Evolutionary conservation across 140 eudicot genomes (phyloP).

Genomic region (Bidens hawaiensis): DNA sequence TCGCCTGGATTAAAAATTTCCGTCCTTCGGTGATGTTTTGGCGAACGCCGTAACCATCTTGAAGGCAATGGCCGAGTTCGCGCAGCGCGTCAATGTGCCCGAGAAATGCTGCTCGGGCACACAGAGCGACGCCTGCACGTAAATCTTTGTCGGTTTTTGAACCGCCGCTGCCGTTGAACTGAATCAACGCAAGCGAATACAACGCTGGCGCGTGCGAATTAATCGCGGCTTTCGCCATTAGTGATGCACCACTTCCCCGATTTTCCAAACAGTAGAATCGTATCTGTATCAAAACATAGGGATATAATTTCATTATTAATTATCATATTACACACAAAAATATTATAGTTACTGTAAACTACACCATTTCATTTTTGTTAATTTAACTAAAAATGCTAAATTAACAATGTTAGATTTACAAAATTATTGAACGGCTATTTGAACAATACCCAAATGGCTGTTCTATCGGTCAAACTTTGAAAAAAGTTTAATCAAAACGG

Average conservation of each 20-base stretch:
- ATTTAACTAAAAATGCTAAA: too few relatives aligned
- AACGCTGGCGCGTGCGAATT: conserved; percentile 76
- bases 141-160: conserved; percentile 68
- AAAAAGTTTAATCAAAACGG: too few relatives aligned
- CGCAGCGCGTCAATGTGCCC: conserved; percentile 92
- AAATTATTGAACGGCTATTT: too few relatives aligned
- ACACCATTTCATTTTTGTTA: too few relatives aligned
- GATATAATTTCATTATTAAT: background rate
- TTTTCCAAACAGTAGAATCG: conserved; percentile 74
- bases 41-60: conserved; percentile 90
- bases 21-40: conserved; percentile 66
- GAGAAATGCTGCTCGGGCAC: conserved; percentile 81
- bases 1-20: conserved; percentile 78
- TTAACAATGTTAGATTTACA: too few relatives aligned
- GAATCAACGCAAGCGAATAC: conserved; percentile 70
- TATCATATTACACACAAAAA: too few relatives aligned
- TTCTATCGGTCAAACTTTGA: too few relatives aligned
- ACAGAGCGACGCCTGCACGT: conserved; percentile 83
- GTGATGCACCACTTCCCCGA: conserved; percentile 68
- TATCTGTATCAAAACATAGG: conserved; percentile 55
- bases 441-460: too few relatives aligned
- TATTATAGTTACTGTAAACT: too few relatives aligned
- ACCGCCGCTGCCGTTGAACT: conserved; percentile 89
- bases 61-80: conserved; percentile 91
- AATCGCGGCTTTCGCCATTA: conserved; percentile 83